Conservation (phyloP, 805 yeast species). For the Maudiozyma barnettii region DNA sequence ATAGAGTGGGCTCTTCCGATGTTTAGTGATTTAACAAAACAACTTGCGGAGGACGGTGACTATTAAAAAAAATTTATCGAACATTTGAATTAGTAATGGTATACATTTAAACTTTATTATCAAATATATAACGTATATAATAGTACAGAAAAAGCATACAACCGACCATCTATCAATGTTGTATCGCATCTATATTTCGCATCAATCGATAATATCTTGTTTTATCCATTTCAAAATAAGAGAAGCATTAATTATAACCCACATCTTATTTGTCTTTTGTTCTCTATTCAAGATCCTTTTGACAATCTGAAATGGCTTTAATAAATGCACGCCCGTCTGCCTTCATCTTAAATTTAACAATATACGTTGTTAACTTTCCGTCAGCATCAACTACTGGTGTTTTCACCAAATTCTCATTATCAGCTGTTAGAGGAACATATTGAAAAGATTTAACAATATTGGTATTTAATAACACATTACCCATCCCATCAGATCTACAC, state of each 20-base stretch:
- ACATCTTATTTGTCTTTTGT: not conserved
- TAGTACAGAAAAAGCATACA: too few species aligned
- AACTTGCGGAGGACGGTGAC: not conserved
- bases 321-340: constrained; percentile 29
- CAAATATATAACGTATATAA: not conserved
- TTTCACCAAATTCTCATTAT: constrained; percentile 58
- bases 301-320: constrained; percentile 25
- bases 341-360: constrained; percentile 58
- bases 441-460: constrained; percentile 46
- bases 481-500: constrained; percentile 83
- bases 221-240: not conserved
- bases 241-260: not conserved
- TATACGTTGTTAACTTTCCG: constrained; percentile 54
- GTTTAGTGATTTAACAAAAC: constrained; percentile 3
- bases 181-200: too few species aligned
- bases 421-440: constrained; percentile 43
- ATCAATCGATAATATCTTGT: not conserved
- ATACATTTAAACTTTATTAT: not conserved
- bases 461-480: constrained; percentile 65
- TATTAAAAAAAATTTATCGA: not conserved
- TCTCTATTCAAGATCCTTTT: constrained; percentile 22
- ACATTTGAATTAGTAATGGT: too few species aligned
- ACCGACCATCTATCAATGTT: too few species aligned
- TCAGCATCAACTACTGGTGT: constrained; percentile 52
- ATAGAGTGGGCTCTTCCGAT: constrained; percentile 22